Conservation (phyloP, 2,329 filamentous ascomycete species). For the Colletotrichum gigasporum region DNA sequence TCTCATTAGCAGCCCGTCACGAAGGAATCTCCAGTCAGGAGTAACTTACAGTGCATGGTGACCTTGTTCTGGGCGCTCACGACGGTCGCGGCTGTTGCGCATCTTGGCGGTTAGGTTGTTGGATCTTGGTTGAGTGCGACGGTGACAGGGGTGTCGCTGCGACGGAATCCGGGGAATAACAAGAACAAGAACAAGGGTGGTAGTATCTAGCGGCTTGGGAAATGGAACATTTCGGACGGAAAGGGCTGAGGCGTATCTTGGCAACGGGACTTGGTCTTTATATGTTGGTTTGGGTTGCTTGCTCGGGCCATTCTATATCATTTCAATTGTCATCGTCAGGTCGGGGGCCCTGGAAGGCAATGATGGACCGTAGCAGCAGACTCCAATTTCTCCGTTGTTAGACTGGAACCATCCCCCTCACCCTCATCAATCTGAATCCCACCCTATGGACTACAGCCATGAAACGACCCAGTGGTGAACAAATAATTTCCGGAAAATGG, state of each 20-base stretch:
- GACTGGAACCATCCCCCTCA: too few relatives aligned
- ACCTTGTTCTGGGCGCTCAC: slow-evolving; percentile 8
- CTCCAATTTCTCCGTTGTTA: background rate
- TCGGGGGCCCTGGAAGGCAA: background rate
- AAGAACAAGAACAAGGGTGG: background rate
- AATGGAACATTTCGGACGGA: background rate
- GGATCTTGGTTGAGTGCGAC: background rate
- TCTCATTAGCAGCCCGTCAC: background rate
- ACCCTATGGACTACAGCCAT: background rate
- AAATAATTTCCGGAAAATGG: background rate
- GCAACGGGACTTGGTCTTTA: background rate
- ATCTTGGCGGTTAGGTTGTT: background rate
- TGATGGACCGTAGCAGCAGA: background rate
- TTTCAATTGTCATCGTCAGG: background rate
- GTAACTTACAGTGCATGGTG: background rate
- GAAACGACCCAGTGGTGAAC: slow-evolving; percentile 2
- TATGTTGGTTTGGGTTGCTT: background rate
- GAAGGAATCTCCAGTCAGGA: background rate
- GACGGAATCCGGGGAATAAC: background rate
- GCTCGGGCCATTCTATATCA: background rate
- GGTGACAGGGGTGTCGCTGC: background rate
- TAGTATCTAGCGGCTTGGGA: background rate
- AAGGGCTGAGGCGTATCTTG: background rate
- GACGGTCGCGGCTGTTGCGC: background rate
- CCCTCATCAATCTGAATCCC: background rate